A percentile compares a stretch with the other conserved stretches of the same genome.
phyloP scores from a whole-genome alignment of 2,329 filamentous ascomycete species.

The Aureobasidium sp. region DNA sequence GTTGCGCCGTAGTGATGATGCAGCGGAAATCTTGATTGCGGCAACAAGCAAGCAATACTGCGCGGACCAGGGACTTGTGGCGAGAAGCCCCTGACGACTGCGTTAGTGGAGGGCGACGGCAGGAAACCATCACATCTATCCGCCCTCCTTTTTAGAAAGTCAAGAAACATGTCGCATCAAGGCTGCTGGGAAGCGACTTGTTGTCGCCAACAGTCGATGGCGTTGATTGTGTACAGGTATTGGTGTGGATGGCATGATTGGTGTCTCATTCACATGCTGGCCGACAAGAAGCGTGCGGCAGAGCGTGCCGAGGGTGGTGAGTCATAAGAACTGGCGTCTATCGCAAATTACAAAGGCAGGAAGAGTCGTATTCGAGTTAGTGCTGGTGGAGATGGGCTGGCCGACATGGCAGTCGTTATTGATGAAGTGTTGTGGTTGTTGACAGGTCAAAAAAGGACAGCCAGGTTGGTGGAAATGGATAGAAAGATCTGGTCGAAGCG shows the following conservation, averaged over 20 bases:
- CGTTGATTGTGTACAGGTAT: not conserved
- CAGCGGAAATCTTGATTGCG: not conserved
- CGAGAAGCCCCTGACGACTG: slow-evolving; percentile 7
- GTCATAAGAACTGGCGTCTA: slow-evolving; percentile 7
- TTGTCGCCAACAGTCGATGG: not conserved
- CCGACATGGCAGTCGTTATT: not conserved
- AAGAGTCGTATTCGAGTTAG: not conserved
- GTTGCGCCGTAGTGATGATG: not conserved
- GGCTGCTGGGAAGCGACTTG: not conserved
- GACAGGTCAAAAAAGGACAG: not conserved
- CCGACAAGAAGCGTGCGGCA: slow-evolving; percentile 7
- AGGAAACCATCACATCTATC: not conserved
- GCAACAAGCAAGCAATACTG: slow-evolving; percentile 8
- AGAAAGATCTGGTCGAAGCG: slow-evolving; percentile 2
- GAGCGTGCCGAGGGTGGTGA: not conserved
- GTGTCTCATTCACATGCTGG: slow-evolving; percentile 9
- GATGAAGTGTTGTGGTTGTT: not conserved
- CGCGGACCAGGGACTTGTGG: slow-evolving; percentile 3
- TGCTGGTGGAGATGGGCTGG: no score
- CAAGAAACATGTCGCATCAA: not conserved
- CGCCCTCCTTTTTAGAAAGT: not conserved
- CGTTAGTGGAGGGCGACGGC: slow-evolving; percentile 2
- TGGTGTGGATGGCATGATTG: not conserved
- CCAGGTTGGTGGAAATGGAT: slow-evolving; percentile 8
- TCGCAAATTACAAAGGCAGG: not conserved